Percentiles rank a stretch among this genome's conserved stretches.
These are phyloP conservation scores for Suillus spraguei DNA, from an alignment of 768 basidiomycete species.

Conservation along the genomic window DNA sequence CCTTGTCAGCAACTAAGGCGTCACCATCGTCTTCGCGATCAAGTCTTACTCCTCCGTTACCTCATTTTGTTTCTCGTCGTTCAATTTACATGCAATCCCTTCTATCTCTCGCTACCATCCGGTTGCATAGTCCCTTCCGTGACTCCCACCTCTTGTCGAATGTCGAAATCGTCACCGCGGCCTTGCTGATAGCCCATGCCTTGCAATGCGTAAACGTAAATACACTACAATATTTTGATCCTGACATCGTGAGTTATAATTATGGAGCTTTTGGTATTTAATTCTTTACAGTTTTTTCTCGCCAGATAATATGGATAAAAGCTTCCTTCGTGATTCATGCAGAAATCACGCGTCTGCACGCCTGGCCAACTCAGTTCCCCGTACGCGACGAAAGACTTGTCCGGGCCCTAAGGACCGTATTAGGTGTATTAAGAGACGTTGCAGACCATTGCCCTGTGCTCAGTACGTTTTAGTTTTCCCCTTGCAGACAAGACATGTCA, in stretches of 20 bases:
- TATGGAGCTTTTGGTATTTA: not conserved
- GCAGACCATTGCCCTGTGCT: conserved; percentile 21
- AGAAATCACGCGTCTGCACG: conserved; percentile 23
- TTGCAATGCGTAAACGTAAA: conserved; percentile 17
- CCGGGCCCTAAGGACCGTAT: conserved; percentile 20
- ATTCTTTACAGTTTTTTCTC: conserved; percentile 4
- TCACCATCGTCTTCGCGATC: not conserved
- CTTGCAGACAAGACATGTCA: not conserved
- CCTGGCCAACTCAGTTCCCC: conserved; percentile 6
- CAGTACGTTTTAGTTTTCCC: conserved; percentile 21
- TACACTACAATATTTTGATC: conserved; percentile 9
- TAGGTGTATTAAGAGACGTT: conserved; percentile 18
- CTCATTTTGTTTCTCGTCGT: not conserved
- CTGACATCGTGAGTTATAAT: conserved; percentile 20
- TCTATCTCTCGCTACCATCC: conserved; percentile 25
- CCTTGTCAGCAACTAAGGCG: not conserved
- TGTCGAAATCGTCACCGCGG: conserved; percentile 20
- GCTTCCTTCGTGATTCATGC: conserved; percentile 25
- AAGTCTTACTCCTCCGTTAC: not conserved
- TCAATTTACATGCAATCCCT: not conserved
- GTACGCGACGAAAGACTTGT: conserved; percentile 12
- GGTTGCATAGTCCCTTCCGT: conserved; percentile 25
- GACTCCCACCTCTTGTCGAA: conserved; percentile 18
- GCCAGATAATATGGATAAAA: conserved; percentile 27
- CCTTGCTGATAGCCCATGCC: conserved; percentile 17